Evolutionary conservation across 352 stramenopile genomes (phyloP), one percentile per base, ranked within the genome.

Genomic region (Achlya hypogyna): DNA sequence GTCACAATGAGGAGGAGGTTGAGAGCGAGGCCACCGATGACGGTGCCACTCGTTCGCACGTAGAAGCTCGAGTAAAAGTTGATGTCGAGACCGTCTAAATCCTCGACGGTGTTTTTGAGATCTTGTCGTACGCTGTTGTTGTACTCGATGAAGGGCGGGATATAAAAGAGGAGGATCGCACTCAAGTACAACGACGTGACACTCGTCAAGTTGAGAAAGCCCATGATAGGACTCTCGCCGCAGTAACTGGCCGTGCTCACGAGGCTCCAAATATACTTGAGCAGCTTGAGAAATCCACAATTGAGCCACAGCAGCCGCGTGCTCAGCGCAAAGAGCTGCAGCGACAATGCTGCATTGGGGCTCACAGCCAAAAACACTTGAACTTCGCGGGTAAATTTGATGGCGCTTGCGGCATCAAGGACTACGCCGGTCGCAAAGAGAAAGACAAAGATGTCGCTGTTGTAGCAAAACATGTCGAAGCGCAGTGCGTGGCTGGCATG

Each of bases 381-480:
- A 14, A 58, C 60, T 67, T 54, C 47, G 5, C 60, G 42, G 20
- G 29, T 67, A 59, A 59, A 67, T 22, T 38, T 38, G 23, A 67
- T 27, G 9, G 40, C 42, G 23, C 32, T 20, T 5, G 20, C 51
- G 32, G 43, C 59, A 22, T 67, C 60, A 12, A 67, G 42, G 31
- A 67, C 23, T 22, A 58, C 51, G 29, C 60, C 51, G 18, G 43
- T 9, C 27, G 22, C 34, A 38, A 34, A 67, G 18, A 67, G 23
- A 14, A 58, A 5, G 20, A 67, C 47, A 67, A 67, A 67, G 51
- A 58, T 28, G 34, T 67, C 60, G 29, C 28, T 51, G 34, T 67
- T 67, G 51, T 67, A 67, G 60, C 60, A 67, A 67, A 67, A 67
- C 14, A 67, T 43, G 22, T 67, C 60, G 34, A 67, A 58, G 10